A percentile compares a stretch with the other conserved stretches of the same genome.
Conservation (phyloP, 441 rosid genomes). For the Gossypium lobatum region DNA sequence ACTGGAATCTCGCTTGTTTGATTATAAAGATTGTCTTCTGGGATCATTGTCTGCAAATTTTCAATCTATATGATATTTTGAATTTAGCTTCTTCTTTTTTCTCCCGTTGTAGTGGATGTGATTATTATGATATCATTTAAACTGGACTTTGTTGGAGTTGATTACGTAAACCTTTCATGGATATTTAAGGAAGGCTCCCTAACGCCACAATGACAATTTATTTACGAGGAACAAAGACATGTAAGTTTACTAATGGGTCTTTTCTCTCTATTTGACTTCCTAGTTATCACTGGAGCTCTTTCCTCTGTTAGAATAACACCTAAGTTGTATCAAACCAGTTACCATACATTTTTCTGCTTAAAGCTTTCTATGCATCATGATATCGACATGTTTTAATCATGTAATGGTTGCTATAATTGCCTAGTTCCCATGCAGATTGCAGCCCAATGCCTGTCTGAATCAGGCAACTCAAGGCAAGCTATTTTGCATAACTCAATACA, state of each 20-base stretch:
- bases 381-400: not conserved
- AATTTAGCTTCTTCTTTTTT: not conserved
- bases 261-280: not conserved
- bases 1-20: not conserved
- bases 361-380: not conserved
- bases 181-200: not conserved
- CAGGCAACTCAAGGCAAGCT: not conserved
- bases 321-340: not conserved
- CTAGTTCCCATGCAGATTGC: not conserved
- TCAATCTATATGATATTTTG: not conserved
- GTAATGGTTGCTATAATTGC: not conserved
- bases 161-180: not conserved
- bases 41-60: slow-evolving; percentile 4
- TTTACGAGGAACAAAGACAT: slow-evolving; percentile 48
- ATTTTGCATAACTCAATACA: not conserved
- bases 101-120: not conserved
- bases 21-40: not conserved
- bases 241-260: slow-evolving; percentile 6
- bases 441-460: not conserved
- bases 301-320: not conserved
- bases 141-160: not conserved
- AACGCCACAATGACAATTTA: slow-evolving; percentile 23
- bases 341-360: not conserved
- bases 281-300: not conserved
- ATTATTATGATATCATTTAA: not conserved